Base-by-base conservation (phyloP, 768 basidiomycete genomes). In the Dioszegia hungarica region DNA sequence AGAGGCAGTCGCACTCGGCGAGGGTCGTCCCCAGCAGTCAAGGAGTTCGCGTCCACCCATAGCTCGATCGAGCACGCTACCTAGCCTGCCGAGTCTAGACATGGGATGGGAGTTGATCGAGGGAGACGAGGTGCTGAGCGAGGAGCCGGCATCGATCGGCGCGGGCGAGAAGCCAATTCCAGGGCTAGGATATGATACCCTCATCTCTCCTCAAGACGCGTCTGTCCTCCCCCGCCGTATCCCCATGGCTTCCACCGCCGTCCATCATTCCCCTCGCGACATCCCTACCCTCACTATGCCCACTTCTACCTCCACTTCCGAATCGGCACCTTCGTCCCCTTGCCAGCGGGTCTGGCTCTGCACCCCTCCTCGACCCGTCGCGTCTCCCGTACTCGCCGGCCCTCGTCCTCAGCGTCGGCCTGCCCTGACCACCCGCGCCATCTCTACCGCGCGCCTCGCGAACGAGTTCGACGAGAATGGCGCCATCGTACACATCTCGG, bases 361-460 rank as follows among this genome's bases (percentile, higher is more conserved):
- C 38, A 19, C 44, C 11, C 38, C 50, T 48, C 50, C 50, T 14
- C 47, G 29, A 15, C 28, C 57, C 22, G 34, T 25, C 24, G 11
- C 43, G 11, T 50, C 31, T 41, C 45, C 51, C 37, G 41, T 19
- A 33, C 47, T 37, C 47, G 27, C 31, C 38, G 44, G 15, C 22
- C 17, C 28, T n/a, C 24, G 10, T 48, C n/a, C 39, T 39, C 44
- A 38, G 17, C 49, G 49, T 9, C 34, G 49, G 17, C 49, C 49
- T 10, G 10, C 59, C 40, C 28, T 56, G 50, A 40, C 50, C 38
- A 43, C 55, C 14, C 48, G 63, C 31, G 45, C 57, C 28, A 43
- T 59, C 29, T 68, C 66, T 1, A 62, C 58, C 1, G 66, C 63
- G 14, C 37, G 59, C 47, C 31, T 64, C 1, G 52, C 62, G 15